phyloP scores from a whole-genome alignment of 768 basidiomycete genomes.

The Kwoniella bestiolae region DNA sequence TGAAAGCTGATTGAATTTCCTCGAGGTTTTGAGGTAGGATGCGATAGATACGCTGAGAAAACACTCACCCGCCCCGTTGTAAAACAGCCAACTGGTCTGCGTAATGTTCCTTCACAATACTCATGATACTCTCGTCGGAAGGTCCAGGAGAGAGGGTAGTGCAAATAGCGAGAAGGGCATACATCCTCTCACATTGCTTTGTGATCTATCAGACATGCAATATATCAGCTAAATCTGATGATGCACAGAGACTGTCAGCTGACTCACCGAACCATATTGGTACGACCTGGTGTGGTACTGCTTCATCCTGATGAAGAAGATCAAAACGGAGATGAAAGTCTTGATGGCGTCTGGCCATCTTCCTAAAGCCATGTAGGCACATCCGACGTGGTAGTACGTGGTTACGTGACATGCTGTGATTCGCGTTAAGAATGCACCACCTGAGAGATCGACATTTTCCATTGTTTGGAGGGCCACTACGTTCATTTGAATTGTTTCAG shows the following conservation, averaged over 20 bases:
- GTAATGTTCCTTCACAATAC: constrained; percentile 88
- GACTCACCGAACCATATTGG: constrained; percentile 84
- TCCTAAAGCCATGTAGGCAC: constrained; percentile 93
- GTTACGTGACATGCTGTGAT: constrained; percentile 94
- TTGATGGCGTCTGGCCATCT: constrained; percentile 95
- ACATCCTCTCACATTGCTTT: constrained; percentile 98
- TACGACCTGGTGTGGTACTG: constrained; percentile 96
- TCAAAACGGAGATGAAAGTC: constrained; percentile 86
- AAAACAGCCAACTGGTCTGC: constrained; percentile 89
- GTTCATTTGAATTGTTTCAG: not conserved
- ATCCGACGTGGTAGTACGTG: constrained; percentile 65
- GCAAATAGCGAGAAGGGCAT: constrained; percentile 91
- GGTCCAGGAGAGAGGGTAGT: constrained; percentile 89
- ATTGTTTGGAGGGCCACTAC: constrained; percentile 92
- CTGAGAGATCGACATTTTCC: constrained; percentile 89
- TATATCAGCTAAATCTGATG: not conserved
- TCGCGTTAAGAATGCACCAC: constrained; percentile 89
- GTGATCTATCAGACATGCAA: constrained; percentile 69
- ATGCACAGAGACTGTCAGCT: not conserved
- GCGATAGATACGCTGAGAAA: too few species aligned
- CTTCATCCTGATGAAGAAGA: constrained; percentile 94
- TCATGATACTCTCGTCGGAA: constrained; percentile 91
- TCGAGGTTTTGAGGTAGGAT: too few species aligned
- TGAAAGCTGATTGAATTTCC: too few species aligned
- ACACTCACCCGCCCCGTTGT: constrained; percentile 70